phyloP scores from a whole-genome alignment of 116 monocot species.

The Papilionanthe hybrid region DNA sequence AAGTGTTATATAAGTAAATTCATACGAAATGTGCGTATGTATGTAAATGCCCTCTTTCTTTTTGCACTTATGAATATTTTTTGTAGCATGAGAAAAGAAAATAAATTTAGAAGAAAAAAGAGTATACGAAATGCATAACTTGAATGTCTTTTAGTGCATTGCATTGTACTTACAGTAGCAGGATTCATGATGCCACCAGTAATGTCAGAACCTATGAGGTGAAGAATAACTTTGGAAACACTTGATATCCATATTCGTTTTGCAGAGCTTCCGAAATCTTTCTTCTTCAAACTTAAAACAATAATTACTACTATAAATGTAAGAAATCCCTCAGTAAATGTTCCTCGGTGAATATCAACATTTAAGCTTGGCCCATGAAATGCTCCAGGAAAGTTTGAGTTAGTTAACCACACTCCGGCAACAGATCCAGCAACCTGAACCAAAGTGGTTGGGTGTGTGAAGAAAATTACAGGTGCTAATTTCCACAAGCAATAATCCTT shows the following conservation, averaged over 20 bases:
- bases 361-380: slow-evolving; percentile 27
- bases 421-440: slow-evolving; percentile 32
- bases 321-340: slow-evolving; percentile 28
- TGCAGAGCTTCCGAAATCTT: slow-evolving; percentile 13
- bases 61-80: background rate
- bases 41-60: background rate
- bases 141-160: background rate
- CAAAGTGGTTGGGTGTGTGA: background rate
- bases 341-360: slow-evolving; percentile 24
- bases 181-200: slow-evolving; percentile 39
- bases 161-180: slow-evolving; percentile 23
- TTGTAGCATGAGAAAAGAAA: background rate
- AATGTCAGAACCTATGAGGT: slow-evolving; percentile 23
- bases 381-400: slow-evolving; percentile 22
- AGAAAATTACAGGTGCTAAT: too few relatives aligned
- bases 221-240: slow-evolving; percentile 25
- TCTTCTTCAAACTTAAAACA: slow-evolving; percentile 25
- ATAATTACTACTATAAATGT: slow-evolving; percentile 20
- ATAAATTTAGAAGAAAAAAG: too few relatives aligned
- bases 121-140: background rate
- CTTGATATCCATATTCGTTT: slow-evolving; percentile 30
- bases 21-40: too few relatives aligned
- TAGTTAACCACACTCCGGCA: slow-evolving; percentile 25
- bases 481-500: too few relatives aligned
- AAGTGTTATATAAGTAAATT: too few relatives aligned